Percentiles rank a stretch among this genome's conserved stretches.
These are phyloP conservation scores for Chaetomidium leptoderma DNA, from an alignment of 495 filamentous ascomycete genomes.

Conservation along the genomic window DNA sequence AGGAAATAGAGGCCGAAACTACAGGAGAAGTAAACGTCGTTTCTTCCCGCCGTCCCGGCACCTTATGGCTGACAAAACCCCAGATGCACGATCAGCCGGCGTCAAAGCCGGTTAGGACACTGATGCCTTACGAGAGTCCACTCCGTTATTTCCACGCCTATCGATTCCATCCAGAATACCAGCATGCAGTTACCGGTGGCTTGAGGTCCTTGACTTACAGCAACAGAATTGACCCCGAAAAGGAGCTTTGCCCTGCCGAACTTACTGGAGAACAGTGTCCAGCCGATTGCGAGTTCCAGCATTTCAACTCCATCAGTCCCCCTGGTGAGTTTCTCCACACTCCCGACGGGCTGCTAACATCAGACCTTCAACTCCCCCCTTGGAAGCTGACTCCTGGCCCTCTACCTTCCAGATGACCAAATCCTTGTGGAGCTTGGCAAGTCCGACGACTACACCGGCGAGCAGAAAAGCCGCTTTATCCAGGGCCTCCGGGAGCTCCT, in stretches of 20 bases:
- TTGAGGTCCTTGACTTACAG: constrained; percentile 91
- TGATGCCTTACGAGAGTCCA: constrained; percentile 77
- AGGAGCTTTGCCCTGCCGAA: constrained; percentile 70
- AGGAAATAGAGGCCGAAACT: constrained; percentile 27
- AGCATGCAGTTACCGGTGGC: constrained; percentile 63
- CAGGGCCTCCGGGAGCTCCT: constrained; percentile 72
- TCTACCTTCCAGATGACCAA: constrained; percentile 68
- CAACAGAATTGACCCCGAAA: constrained; percentile 72
- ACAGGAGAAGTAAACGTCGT: constrained; percentile 37
- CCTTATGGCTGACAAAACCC: constrained; percentile 17
- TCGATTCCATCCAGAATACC: constrained; percentile 78
- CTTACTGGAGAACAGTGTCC: constrained; percentile 72
- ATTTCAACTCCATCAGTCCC: constrained; percentile 70
- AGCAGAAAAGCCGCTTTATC: constrained; percentile 68
- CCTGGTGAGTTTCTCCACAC: constrained; percentile 64
- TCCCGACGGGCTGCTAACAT: constrained; percentile 31
- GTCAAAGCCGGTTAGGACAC: constrained; percentile 29
- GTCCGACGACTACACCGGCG: constrained; percentile 63
- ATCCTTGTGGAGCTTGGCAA: constrained; percentile 80
- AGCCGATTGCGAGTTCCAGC: constrained; percentile 69
- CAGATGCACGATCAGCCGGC: constrained; percentile 14
- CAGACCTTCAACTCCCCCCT: constrained; percentile 24
- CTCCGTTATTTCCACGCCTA: constrained; percentile 78
- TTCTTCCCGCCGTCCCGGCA: constrained; percentile 14
- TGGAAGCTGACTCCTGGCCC: constrained; percentile 57